Conservation (phyloP, 2,329 filamentous ascomycete genomes). For the Penicillium sp. region DNA sequence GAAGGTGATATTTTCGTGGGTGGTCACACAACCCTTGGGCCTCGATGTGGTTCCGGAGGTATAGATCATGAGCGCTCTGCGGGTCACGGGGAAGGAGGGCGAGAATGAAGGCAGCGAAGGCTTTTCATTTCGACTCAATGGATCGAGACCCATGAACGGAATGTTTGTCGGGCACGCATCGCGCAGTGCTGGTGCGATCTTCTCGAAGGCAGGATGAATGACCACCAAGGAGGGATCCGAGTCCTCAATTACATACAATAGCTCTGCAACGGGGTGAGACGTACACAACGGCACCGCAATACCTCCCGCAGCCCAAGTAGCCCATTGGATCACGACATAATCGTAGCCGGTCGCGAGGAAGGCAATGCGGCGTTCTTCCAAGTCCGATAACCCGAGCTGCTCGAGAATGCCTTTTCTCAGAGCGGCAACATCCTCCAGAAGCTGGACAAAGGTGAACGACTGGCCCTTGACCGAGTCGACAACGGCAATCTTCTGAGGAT, state of each 20-base stretch:
- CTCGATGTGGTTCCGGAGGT: slow-evolving; percentile 48
- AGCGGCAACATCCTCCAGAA: slow-evolving; percentile 43
- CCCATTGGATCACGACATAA: slow-evolving; percentile 49
- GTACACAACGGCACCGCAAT: slow-evolving; percentile 50
- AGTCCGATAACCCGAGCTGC: slow-evolving; percentile 33
- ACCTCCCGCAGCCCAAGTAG: slow-evolving; percentile 50
- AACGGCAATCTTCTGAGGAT: slow-evolving; percentile 42
- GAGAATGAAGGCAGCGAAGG: slow-evolving; percentile 39
- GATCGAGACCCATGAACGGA: slow-evolving; percentile 37
- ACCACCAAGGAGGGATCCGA: slow-evolving; percentile 48
- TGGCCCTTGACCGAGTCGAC: slow-evolving; percentile 44
- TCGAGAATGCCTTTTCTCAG: slow-evolving; percentile 43
- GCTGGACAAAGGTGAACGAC: slow-evolving; percentile 46
- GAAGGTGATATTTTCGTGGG: slow-evolving; percentile 46
- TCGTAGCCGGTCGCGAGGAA: slow-evolving; percentile 49
- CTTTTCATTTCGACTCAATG: slow-evolving; percentile 23
- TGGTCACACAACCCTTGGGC: slow-evolving; percentile 50
- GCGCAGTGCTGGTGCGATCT: slow-evolving; percentile 36
- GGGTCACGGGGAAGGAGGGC: slow-evolving; percentile 29
- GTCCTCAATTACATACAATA: slow-evolving; percentile 48
- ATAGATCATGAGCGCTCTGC: slow-evolving; percentile 48
- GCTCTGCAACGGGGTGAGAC: slow-evolving; percentile 46
- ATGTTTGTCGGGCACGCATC: slow-evolving; percentile 32
- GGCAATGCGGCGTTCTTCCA: slow-evolving; percentile 45
- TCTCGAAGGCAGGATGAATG: slow-evolving; percentile 44